Conservation (phyloP, 2,329 filamentous ascomycete species). For the Alternaria rosae region DNA sequence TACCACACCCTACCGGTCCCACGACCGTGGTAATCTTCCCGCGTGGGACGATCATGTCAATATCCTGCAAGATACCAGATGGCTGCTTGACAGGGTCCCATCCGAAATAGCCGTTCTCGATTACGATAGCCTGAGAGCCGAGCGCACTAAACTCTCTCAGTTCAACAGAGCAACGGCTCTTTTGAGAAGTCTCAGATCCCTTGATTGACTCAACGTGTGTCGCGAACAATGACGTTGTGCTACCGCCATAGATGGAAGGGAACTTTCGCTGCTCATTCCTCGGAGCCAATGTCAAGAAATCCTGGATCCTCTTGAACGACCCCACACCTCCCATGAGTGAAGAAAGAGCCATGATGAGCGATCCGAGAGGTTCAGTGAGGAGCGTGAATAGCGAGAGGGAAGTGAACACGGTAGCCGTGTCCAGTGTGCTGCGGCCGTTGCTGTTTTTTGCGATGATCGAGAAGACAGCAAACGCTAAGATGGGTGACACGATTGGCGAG, state of each 20-base stretch:
- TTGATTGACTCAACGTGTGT: slow-evolving; percentile 35
- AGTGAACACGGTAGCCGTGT: slow-evolving; percentile 55
- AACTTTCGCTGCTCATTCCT: slow-evolving; percentile 32
- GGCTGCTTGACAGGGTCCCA: slow-evolving; percentile 56
- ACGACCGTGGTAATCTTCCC: slow-evolving; percentile 58
- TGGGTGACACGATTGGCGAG: slow-evolving; percentile 50
- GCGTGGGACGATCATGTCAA: slow-evolving; percentile 52
- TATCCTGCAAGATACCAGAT: slow-evolving; percentile 47
- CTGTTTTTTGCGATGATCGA: slow-evolving; percentile 50
- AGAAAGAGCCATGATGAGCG: slow-evolving; percentile 56
- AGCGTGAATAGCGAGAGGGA: slow-evolving; percentile 58
- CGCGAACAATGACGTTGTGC: slow-evolving; percentile 27
- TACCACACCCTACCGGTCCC: slow-evolving; percentile 62
- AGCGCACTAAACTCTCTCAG: slow-evolving; percentile 28
- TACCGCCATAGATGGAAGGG: slow-evolving; percentile 27
- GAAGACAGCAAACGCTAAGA: slow-evolving; percentile 57
- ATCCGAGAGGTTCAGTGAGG: slow-evolving; percentile 55
- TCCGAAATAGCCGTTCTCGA: slow-evolving; percentile 57
- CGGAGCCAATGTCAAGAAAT: slow-evolving; percentile 49
- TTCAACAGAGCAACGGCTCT: slow-evolving; percentile 32
- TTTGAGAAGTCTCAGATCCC: slow-evolving; percentile 32
- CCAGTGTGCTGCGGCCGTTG: slow-evolving; percentile 43
- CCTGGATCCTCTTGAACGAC: slow-evolving; percentile 57
- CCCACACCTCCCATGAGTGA: slow-evolving; percentile 55
- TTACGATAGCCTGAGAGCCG: slow-evolving; percentile 43